Conservation (phyloP, 2,329 filamentous ascomycete species). For the Aspergillus cejpii region DNA sequence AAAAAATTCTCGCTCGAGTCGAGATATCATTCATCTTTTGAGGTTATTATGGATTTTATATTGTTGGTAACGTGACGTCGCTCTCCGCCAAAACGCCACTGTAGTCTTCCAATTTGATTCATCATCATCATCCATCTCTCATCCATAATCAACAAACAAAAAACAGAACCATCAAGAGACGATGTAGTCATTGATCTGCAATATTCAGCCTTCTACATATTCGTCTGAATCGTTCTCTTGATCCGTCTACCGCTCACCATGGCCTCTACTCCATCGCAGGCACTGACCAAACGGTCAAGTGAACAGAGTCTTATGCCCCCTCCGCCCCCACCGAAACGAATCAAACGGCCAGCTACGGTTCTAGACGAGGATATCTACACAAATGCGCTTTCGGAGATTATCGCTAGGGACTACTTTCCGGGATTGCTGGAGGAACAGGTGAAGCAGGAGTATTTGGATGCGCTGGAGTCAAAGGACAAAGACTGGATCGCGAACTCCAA, state of each 20-base stretch:
- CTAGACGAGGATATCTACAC: conserved; percentile 94
- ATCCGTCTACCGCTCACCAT: conserved; percentile 14
- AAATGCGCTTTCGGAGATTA: conserved; percentile 83
- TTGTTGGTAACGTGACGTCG: conserved; percentile 3
- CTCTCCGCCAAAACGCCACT: neutral
- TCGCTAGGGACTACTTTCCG: conserved; percentile 93
- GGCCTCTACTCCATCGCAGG: conserved; percentile 25
- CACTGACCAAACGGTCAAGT: conserved; percentile 31
- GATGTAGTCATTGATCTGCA: neutral
- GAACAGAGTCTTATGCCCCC: conserved; percentile 71
- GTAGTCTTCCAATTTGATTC: neutral
- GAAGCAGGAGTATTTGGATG: conserved; percentile 87
- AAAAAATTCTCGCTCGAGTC: too few species aligned
- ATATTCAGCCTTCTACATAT: neutral
- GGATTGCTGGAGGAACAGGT: conserved; percentile 78
- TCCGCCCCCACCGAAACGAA: conserved; percentile 75
- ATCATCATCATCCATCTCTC: neutral
- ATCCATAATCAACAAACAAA: neutral
- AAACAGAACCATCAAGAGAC: neutral
- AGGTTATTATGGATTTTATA: too few species aligned
- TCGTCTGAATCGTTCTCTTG: neutral
- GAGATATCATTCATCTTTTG: too few species aligned
- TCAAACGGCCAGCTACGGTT: conserved; percentile 81
- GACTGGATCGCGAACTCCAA: conserved; percentile 82
- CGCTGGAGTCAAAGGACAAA: conserved; percentile 75